These are phyloP conservation scores for Porcisia hertigi DNA, from an alignment of 208 protist species.

Conservation along the genomic window DNA sequence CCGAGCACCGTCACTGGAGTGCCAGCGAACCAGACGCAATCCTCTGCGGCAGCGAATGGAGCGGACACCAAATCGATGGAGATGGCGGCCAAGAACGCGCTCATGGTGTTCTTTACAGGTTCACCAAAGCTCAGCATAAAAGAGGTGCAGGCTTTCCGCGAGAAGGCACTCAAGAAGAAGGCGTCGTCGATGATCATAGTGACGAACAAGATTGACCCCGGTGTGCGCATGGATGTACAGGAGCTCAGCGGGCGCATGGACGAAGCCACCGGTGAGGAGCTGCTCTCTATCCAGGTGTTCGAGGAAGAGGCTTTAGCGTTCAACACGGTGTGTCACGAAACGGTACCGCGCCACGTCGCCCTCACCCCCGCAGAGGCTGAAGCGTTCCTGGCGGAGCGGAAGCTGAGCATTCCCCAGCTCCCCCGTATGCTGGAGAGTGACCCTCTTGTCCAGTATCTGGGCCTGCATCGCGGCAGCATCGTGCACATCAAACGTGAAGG, in stretches of 20 bases:
- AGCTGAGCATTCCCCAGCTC: conserved; percentile 94
- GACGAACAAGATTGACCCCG: conserved; percentile 47
- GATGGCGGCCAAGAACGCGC: conserved; percentile 21
- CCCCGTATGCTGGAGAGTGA: conserved; percentile 95
- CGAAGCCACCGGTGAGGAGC: conserved; percentile 38
- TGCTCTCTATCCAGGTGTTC: conserved; percentile 93
- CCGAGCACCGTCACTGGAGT: background rate
- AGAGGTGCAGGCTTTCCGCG: conserved; percentile 59
- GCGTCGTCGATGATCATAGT: conserved; percentile 62
- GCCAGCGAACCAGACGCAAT: background rate
- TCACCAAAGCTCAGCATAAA: conserved; percentile 44
- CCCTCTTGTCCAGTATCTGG: conserved; percentile 95
- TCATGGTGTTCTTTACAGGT: conserved; percentile 75
- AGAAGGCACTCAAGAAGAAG: conserved; percentile 65
- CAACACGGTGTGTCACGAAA: conserved; percentile 95
- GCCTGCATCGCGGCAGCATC: conserved; percentile 88
- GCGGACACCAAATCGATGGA: conserved; percentile 7
- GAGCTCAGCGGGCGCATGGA: conserved; percentile 66
- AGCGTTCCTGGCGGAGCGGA: conserved; percentile 75
- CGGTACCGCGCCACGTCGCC: conserved; percentile 93
- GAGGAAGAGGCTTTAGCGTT: conserved; percentile 93
- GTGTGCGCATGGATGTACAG: conserved; percentile 55
- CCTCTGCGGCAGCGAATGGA: background rate
- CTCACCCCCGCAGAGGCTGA: conserved; percentile 77
- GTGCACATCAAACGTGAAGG: conserved; percentile 94